phyloP scores from a whole-genome alignment of 306 rosid genomes.

The Astragalus glycyphyllos region DNA sequence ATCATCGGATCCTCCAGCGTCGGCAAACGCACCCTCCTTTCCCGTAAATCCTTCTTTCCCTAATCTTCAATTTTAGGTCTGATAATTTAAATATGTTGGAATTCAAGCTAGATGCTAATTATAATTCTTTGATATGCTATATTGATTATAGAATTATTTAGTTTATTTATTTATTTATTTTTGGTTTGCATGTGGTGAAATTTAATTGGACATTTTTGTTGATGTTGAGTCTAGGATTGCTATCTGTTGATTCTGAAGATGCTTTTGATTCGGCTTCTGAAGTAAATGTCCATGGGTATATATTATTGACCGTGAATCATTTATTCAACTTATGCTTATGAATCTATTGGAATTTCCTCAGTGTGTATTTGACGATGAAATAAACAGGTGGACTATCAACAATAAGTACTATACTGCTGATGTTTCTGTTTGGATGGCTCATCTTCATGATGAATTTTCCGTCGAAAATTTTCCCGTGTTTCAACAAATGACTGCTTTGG shows the following conservation, averaged over 20 bases:
- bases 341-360: background rate
- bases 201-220: conserved; percentile 31
- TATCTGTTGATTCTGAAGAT: conserved; percentile 65
- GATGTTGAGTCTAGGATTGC: conserved; percentile 59
- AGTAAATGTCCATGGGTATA: conserved; percentile 69
- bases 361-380: conserved; percentile 20
- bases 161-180: background rate
- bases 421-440: conserved; percentile 77
- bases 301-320: conserved; percentile 36
- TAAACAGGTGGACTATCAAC: conserved; percentile 76
- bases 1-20: conserved; percentile 76
- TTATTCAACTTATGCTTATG: conserved; percentile 23
- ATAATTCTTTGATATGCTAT: background rate
- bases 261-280: conserved; percentile 63
- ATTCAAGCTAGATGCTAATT: background rate
- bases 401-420: conserved; percentile 85
- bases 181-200: background rate
- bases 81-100: background rate
- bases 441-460: conserved; percentile 68
- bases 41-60: conserved; percentile 55
- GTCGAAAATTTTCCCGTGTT: conserved; percentile 53
- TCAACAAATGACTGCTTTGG: conserved; percentile 67
- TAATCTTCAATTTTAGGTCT: background rate
- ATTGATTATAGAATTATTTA: background rate
- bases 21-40: conserved; percentile 83